Conservation (phyloP, 352 stramenopile genomes). For the Phytophthora capsici region DNA sequence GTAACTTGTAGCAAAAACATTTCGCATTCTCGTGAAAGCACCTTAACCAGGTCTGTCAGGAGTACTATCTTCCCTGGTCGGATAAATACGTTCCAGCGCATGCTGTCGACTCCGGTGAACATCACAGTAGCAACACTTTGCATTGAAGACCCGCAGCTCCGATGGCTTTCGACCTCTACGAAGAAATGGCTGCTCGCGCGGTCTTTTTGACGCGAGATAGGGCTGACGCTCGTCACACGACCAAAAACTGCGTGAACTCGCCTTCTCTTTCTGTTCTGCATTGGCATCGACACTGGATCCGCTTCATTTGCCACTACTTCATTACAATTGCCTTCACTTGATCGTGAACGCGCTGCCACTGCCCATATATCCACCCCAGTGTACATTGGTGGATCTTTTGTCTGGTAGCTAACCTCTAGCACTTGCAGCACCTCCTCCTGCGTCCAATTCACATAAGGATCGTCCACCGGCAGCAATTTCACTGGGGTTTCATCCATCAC, state of each 20-base stretch:
- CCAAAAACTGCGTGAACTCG: constrained; percentile 55
- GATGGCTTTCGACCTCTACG: constrained; percentile 54
- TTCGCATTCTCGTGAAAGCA: constrained; percentile 63
- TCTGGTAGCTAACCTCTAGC: constrained; percentile 41
- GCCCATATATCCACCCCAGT: constrained; percentile 36
- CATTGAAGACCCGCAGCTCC: neutral
- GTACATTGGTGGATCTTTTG: constrained; percentile 58
- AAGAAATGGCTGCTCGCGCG: constrained; percentile 61
- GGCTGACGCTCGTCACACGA: constrained; percentile 57
- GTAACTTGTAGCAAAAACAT: constrained; percentile 70
- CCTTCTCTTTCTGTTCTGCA: constrained; percentile 40
- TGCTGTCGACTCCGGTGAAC: constrained; percentile 39
- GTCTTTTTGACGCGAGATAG: constrained; percentile 55
- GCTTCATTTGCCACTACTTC: neutral
- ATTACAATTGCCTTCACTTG: neutral
- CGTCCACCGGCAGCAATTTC: neutral
- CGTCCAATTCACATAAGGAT: constrained; percentile 16
- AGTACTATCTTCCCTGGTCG: constrained; percentile 47
- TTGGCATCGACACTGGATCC: neutral
- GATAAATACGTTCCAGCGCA: constrained; percentile 61
- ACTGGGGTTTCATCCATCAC: constrained; percentile 33
- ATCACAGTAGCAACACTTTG: constrained; percentile 60
- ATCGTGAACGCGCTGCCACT: constrained; percentile 1
- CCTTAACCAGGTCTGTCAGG: constrained; percentile 69
- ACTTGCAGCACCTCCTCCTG: constrained; percentile 29